These are phyloP conservation scores for Verticillium zaregamsianum DNA, from an alignment of 2,329 filamentous ascomycete species.

Conservation along the genomic window DNA sequence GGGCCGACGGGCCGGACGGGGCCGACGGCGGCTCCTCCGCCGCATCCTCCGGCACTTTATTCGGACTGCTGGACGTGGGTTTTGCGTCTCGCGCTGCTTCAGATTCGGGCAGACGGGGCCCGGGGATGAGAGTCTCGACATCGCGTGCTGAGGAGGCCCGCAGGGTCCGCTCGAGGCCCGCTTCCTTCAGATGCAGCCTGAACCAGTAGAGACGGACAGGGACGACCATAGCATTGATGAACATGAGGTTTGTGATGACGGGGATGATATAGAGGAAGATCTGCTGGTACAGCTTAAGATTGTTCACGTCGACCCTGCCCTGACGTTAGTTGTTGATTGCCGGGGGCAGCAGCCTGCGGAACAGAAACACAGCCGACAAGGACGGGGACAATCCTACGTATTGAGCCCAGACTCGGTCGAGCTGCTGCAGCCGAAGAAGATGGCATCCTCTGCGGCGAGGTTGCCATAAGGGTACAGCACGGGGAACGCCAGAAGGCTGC, in stretches of 20 bases:
- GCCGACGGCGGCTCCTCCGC: no score
- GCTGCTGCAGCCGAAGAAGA: conserved; percentile 45
- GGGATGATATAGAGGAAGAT: conserved; percentile 46
- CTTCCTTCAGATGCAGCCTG: conserved; percentile 31
- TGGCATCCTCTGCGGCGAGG: conserved; percentile 38
- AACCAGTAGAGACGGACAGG: conserved; percentile 45
- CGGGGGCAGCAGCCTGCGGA: no score
- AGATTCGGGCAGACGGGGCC: no score
- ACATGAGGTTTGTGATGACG: conserved; percentile 42
- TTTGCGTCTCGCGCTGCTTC: no score
- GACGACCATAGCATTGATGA: conserved; percentile 46
- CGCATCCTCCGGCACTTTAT: no score
- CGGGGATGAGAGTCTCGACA: no score
- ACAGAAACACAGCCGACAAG: neutral
- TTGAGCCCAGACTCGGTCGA: conserved; percentile 48
- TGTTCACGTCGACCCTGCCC: conserved; percentile 43
- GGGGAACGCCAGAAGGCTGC: neutral
- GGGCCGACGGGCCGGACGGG: no score
- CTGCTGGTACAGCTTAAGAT: conserved; percentile 46
- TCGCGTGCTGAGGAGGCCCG: no score
- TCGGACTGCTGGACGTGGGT: no score
- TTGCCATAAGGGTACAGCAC: conserved; percentile 23
- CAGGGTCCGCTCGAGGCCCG: neutral
- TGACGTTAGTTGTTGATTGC: neutral
- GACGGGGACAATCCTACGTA: conserved; percentile 28